Conservation (phyloP, 345 rosid genomes). For the Eutrema heterophyllum region DNA sequence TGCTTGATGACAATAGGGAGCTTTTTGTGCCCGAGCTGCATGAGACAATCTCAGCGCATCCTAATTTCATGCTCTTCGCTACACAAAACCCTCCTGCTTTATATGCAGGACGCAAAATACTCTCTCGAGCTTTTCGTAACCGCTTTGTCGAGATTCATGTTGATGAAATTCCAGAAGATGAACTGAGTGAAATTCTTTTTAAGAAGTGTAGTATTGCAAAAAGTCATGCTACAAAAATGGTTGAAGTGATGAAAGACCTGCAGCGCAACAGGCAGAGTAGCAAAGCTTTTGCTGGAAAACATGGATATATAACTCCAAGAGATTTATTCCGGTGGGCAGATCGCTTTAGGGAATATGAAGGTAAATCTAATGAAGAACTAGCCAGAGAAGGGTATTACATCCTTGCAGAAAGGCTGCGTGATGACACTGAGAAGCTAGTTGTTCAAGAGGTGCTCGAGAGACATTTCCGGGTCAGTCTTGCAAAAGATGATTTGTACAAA, state of each 20-base stretch:
- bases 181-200: conserved; percentile 64
- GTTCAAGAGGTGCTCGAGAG: conserved; percentile 76
- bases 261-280: conserved; percentile 86
- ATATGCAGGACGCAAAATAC: conserved; percentile 96
- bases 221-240: conserved; percentile 79
- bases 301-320: conserved; percentile 94
- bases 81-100: conserved; percentile 94
- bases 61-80: conserved; percentile 93
- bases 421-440: conserved; percentile 66
- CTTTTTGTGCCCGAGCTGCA: conserved; percentile 83
- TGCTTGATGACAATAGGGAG: conserved; percentile 96
- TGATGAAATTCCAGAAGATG: conserved; percentile 90
- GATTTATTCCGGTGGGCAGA: conserved; percentile 97
- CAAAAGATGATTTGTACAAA: conserved; percentile 59
- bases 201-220: conserved; percentile 63
- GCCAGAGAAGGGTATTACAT: conserved; percentile 92
- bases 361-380: conserved; percentile 68
- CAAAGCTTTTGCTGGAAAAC: conserved; percentile 98
- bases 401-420: conserved; percentile 90
- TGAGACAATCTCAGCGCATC: conserved; percentile 78
- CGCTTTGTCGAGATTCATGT: conserved; percentile 98
- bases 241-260: conserved; percentile 89
- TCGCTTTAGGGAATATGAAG: conserved; percentile 59
- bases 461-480: conserved; percentile 57
- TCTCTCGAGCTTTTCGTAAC: conserved; percentile 96